A percentile compares a stretch with the other conserved stretches of the same genome.
Evolutionary conservation across 495 filamentous ascomycete genomes (phyloP).

Genomic region (Lasiosphaeria miniovina): DNA sequence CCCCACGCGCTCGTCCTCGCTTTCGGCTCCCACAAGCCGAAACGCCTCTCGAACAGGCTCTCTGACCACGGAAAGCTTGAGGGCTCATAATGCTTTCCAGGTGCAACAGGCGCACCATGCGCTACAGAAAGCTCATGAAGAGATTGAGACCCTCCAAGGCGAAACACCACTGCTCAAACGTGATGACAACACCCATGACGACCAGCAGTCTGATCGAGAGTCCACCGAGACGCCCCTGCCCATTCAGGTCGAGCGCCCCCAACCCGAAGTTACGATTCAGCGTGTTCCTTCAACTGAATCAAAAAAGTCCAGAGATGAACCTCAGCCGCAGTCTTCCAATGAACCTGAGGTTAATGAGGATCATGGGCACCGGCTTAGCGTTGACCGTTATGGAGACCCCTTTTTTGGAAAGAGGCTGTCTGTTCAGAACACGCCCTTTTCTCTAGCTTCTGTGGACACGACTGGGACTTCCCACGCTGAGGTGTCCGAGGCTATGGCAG

Average conservation of each 20-base stretch:
- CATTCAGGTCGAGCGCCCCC: neutral
- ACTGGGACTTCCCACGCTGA: conserved; percentile 53
- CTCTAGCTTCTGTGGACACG: conserved; percentile 56
- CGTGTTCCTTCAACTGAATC: conserved; percentile 35
- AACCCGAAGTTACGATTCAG: conserved; percentile 17
- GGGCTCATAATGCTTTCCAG: conserved; percentile 52
- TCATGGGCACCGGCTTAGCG: conserved; percentile 32
- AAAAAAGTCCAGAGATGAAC: conserved; percentile 17
- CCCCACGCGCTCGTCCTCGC: conserved; percentile 59
- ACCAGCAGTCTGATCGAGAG: neutral
- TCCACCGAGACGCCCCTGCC: neutral
- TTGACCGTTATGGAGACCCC: conserved; percentile 51
- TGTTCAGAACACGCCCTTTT: conserved; percentile 56
- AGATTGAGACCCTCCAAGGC: conserved; percentile 27
- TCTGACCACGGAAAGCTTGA: conserved; percentile 63
- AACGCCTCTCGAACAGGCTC: conserved; percentile 64
- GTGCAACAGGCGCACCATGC: conserved; percentile 28
- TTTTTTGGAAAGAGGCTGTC: conserved; percentile 53
- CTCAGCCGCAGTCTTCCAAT: conserved; percentile 3
- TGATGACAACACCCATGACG: neutral
- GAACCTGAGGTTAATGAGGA: conserved; percentile 19
- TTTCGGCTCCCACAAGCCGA: conserved; percentile 68
- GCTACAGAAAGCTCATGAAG: conserved; percentile 28
- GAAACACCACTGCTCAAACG: conserved; percentile 11
- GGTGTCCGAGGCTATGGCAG: conserved; percentile 73